These are phyloP conservation scores for Neopestalotiopsis clavispora DNA, from an alignment of 2,329 filamentous ascomycete genomes.

Conservation along the genomic window DNA sequence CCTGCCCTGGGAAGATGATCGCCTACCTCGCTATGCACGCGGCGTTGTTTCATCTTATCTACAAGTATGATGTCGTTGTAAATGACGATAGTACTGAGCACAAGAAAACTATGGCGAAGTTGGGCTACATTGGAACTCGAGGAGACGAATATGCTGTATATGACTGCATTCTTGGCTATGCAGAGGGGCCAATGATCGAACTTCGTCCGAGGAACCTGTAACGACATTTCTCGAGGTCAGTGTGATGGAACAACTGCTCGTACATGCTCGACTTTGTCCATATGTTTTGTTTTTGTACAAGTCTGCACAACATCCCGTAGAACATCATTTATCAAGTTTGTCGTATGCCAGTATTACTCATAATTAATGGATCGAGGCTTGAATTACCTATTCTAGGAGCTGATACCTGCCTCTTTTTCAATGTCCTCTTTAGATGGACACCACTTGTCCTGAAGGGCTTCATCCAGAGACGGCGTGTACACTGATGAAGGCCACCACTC, in stretches of 20 bases:
- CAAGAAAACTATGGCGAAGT: neutral
- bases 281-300: too few relatives aligned
- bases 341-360: too few relatives aligned
- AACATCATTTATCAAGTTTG: too few relatives aligned
- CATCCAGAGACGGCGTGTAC: constrained; percentile 46
- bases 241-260: too few relatives aligned
- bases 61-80: neutral
- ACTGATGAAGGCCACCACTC: constrained; percentile 58
- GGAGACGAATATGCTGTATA: neutral
- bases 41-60: constrained; percentile 12
- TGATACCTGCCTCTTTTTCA: constrained; percentile 45
- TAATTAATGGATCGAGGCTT: neutral
- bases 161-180: constrained; percentile 7
- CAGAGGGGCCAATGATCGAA: neutral
- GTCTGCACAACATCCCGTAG: too few relatives aligned
- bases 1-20: constrained; percentile 9
- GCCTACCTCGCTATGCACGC: constrained; percentile 14
- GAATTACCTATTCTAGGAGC: neutral
- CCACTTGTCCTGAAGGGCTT: constrained; percentile 57
- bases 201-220: neutral
- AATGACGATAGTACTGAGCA: neutral
- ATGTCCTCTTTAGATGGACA: constrained; percentile 51
- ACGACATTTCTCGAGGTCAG: neutral
- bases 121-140: neutral
- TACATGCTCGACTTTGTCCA: too few relatives aligned